A percentile compares a stretch with the other conserved stretches of the same genome.
These are phyloP conservation scores for Pyrus bretschneideri DNA, from an alignment of 306 rosid species.

Conservation along the genomic window DNA sequence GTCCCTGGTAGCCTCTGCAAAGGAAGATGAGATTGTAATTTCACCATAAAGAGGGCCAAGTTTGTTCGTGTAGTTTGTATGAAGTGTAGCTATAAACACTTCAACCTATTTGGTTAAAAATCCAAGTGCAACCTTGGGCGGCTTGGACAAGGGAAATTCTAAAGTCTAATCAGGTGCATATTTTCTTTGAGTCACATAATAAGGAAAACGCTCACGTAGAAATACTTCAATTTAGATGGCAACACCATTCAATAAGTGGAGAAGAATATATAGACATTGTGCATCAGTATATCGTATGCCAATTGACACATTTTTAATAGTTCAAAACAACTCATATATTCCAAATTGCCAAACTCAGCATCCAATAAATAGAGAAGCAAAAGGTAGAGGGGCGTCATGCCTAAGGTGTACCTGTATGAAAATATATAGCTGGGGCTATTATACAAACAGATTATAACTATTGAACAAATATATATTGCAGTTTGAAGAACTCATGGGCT, in stretches of 20 bases:
- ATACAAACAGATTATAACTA: background rate
- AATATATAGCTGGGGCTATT: background rate
- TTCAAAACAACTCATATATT: background rate
- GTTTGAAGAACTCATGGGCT: background rate
- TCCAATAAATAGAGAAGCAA: background rate
- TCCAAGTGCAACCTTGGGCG: background rate
- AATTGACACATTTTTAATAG: background rate
- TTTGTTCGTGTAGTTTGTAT: background rate
- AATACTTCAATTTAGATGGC: background rate
- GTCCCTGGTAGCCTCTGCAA: background rate
- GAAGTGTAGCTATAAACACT: background rate
- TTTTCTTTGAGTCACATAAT: no score
- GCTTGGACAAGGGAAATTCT: background rate
- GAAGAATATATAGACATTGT: background rate
- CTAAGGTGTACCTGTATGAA: background rate
- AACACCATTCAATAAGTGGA: background rate
- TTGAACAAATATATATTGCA: background rate
- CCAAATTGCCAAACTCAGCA: background rate
- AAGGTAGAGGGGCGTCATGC: background rate
- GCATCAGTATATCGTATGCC: background rate
- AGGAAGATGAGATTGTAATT: background rate
- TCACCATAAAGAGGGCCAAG: background rate
- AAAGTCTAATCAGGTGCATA: no score
- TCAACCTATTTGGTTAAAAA: background rate
- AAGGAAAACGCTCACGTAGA: no score